Percentiles rank a stretch among this genome's conserved stretches.
phyloP scores from a whole-genome alignment of 2,329 filamentous ascomycete genomes.

The Hansfordia pulvinata region DNA sequence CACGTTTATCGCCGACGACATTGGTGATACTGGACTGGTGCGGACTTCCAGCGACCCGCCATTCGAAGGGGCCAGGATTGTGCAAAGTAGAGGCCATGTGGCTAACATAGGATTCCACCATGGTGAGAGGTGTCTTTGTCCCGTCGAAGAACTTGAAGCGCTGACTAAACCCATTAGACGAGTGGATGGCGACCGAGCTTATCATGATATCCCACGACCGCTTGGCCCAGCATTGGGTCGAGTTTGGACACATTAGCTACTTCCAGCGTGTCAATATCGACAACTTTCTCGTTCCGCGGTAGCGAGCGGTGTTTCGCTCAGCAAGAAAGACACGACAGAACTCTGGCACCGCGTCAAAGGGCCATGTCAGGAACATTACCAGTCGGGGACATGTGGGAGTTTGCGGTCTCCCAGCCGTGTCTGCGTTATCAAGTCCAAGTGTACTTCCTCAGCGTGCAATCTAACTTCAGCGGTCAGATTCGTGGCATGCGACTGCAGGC shows the following conservation, averaged over 20 bases:
- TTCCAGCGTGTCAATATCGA: conserved; percentile 48
- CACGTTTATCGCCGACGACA: conserved; percentile 68
- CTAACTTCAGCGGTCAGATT: too few species aligned
- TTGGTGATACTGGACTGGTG: conserved; percentile 53
- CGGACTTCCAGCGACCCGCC: conserved; percentile 48
- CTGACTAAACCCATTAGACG: conserved; percentile 34
- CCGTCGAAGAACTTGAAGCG: background rate
- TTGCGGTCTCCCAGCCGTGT: too few species aligned
- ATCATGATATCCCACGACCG: conserved; percentile 66
- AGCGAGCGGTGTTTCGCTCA: conserved; percentile 1
- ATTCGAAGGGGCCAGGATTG: conserved; percentile 63
- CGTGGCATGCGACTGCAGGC: too few species aligned
- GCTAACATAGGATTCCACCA: conserved; percentile 57
- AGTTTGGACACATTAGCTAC: conserved; percentile 44
- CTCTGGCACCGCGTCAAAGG: too few species aligned
- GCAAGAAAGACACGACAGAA: background rate
- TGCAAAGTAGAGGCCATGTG: conserved; percentile 65
- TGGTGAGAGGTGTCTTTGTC: conserved; percentile 36
- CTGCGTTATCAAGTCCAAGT: too few species aligned
- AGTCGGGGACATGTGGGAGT: too few species aligned
- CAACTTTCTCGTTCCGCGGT: conserved; percentile 21
- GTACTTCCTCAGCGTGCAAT: too few species aligned
- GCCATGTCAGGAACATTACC: too few species aligned
- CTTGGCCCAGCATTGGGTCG: conserved; percentile 72
- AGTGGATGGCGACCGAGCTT: conserved; percentile 62